Evolutionary conservation across 2,329 filamentous ascomycete genomes (phyloP), one percentile per base, ranked within the genome.

Genomic region (Sclerotinia minor): DNA sequence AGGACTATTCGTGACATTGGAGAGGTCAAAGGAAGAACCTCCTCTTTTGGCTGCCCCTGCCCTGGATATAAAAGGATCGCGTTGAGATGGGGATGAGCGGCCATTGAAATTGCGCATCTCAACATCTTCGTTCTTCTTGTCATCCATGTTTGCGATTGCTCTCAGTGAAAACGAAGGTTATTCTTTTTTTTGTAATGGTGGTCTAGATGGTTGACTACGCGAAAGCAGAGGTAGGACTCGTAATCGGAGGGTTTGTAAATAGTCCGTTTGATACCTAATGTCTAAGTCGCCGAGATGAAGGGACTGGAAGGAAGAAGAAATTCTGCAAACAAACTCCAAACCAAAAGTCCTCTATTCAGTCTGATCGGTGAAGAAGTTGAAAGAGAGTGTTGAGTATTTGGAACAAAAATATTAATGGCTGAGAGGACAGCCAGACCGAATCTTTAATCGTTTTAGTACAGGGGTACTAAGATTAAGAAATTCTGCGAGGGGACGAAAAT

Each of bases 71-170:
- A 78, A 79, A 54, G 80, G 71, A 70, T 80, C 75, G 77, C 70
- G 76, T 71, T 69, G 67, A 19, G 79, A 77, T 45, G 78, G 77
- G 66, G 79, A 76, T 69, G 72, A 76, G 70, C 70, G 75, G 69
- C 72, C 71, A 77, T 71, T 73, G 73, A 72, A 75, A 74, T 69
- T 78, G 75, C 69, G 81, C 74, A 74, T 74, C 69, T 75, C 73
- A 50, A 75, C 78, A 78, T 95, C 91, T 78, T 91, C 90, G 80
- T 92, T 95, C 85, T 95, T 96, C 79, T 94, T 93, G 83, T 95
- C 91, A 76, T 89, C 85, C 92, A 96, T 96, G 72, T 75, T 83
- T 63, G 49, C 77, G 73, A 72, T 70, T 67, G 66, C 41, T 55
- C 58, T 67, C 45, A 21, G 54, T 2, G 35, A 45, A 29, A 53